Evolutionary conservation across 2,329 filamentous ascomycete genomes (phyloP).

Genomic region (Curvularia eragrostidis): DNA sequence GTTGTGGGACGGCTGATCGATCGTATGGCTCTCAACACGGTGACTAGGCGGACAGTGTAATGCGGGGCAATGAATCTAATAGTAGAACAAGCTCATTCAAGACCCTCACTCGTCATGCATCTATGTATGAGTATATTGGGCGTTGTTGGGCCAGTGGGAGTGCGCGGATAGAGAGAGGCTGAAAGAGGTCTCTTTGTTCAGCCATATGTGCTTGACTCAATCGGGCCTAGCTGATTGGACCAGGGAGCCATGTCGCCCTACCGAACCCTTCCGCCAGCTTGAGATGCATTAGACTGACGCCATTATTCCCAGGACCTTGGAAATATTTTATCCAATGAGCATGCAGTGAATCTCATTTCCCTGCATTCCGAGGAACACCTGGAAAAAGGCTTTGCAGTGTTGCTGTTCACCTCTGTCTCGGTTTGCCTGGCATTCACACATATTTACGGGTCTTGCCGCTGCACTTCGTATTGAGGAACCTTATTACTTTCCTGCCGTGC

Average conservation of each 20-base stretch:
- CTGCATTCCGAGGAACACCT: no score
- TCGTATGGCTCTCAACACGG: neutral
- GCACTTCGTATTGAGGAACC: neutral
- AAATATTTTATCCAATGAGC: neutral
- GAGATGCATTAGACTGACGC: neutral
- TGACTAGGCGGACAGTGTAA: neutral
- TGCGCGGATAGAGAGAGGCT: neutral
- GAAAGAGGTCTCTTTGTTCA: neutral
- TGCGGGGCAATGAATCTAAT: neutral
- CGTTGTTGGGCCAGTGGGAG: neutral
- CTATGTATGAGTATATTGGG: neutral
- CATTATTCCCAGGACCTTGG: no score
- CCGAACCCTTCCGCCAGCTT: neutral
- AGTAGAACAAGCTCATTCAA: neutral
- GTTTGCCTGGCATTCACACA: neutral
- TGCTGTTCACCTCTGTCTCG: no score
- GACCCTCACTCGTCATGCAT: neutral
- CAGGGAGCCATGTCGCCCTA: neutral
- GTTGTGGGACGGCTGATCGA: constrained; percentile 2
- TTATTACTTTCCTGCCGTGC: neutral
- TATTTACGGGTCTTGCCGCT: neutral
- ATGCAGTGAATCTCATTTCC: neutral
- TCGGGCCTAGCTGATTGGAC: neutral
- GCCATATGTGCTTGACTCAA: neutral
- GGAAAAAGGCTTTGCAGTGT: no score